phyloP scores from a whole-genome alignment of 257 asterid genomes.

The Solanum pimpinellifolium region DNA sequence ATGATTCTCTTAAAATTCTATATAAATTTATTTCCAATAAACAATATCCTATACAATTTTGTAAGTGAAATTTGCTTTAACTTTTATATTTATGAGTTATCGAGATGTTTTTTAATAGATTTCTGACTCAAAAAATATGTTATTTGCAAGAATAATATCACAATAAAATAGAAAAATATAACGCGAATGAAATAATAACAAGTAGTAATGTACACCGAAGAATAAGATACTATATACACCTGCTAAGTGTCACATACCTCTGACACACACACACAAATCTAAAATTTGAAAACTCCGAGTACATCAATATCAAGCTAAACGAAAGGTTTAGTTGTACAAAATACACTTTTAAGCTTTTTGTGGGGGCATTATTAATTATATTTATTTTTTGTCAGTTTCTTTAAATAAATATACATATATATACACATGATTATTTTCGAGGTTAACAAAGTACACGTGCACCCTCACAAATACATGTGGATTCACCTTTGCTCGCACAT shows the following conservation, averaged over 20 bases:
- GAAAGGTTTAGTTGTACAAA: too few species aligned
- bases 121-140: rapidly evolving
- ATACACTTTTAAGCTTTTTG: too few species aligned
- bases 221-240: background rate
- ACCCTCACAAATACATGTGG: too few species aligned
- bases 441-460: too few species aligned
- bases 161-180: background rate
- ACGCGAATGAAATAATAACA: background rate
- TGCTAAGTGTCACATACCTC: background rate
- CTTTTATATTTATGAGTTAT: background rate
- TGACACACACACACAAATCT: too few species aligned
- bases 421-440: too few species aligned
- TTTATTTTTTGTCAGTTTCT: too few species aligned
- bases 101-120: background rate
- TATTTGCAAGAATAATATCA: background rate
- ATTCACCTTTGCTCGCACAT: background rate
- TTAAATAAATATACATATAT: too few species aligned
- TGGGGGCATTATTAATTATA: too few species aligned
- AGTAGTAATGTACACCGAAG: background rate
- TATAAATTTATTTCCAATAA: background rate
- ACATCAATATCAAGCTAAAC: too few species aligned
- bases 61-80: rapidly evolving
- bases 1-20: background rate
- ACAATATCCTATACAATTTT: background rate
- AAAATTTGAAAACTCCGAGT: too few species aligned